Evolutionary conservation across 495 filamentous ascomycete species (phyloP).

Genomic region (Xylaria curta): DNA sequence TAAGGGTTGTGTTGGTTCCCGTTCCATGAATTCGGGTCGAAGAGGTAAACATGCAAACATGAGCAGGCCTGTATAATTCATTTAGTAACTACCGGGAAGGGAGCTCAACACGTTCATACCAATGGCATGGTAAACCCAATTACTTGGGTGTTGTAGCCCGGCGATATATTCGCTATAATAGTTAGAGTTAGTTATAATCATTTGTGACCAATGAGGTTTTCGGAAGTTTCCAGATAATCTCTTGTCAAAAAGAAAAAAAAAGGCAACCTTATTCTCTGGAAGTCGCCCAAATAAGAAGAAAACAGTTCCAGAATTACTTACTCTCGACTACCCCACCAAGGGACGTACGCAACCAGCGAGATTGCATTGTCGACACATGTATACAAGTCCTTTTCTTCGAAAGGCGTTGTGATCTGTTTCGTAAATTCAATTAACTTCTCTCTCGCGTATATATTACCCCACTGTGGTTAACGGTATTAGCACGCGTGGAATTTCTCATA

Average conservation of each 20-base stretch:
- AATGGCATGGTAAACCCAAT: background rate
- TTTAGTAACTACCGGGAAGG: background rate
- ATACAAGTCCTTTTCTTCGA: background rate
- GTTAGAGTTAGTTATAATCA: too few species aligned
- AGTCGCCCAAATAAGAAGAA: too few species aligned
- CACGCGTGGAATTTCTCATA: background rate
- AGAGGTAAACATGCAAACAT: conserved; percentile 23
- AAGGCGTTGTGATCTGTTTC: background rate
- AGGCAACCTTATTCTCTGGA: too few species aligned
- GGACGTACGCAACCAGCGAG: accelerated
- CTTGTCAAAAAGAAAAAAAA: too few species aligned
- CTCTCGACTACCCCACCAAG: background rate
- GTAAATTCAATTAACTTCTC: background rate
- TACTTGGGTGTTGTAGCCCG: background rate
- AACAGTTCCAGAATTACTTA: too few species aligned
- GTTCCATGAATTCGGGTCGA: background rate
- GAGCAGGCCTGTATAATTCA: conserved; percentile 13
- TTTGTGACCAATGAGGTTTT: too few species aligned
- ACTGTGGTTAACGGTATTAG: conserved; percentile 5
- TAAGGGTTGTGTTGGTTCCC: background rate
- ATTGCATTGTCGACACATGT: background rate
- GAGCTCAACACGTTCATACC: background rate
- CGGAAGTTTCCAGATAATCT: too few species aligned
- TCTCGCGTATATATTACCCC: background rate
- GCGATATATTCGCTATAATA: background rate